Conservation (phyloP, 768 basidiomycete species). For the Tulasnella sp. region DNA sequence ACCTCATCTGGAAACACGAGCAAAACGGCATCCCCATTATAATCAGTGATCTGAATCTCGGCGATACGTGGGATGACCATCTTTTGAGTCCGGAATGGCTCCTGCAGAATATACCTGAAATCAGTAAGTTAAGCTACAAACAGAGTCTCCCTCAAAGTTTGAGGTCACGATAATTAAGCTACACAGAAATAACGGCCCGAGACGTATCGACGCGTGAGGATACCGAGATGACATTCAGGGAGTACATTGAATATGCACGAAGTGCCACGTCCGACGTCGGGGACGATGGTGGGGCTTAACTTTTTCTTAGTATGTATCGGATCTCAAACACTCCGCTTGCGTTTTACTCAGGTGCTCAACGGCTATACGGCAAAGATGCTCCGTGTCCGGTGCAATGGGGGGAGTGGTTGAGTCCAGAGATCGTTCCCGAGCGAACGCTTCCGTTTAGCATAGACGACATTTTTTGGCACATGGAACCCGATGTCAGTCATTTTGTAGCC, state of each 20-base stretch:
- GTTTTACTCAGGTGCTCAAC: constrained; percentile 29
- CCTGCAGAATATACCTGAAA: constrained; percentile 4
- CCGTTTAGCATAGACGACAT: constrained; percentile 52
- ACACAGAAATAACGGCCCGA: constrained; percentile 49
- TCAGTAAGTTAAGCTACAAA: constrained; percentile 5
- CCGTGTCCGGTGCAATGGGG: constrained; percentile 61
- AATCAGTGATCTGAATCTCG: constrained; percentile 52
- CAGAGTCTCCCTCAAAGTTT: neutral
- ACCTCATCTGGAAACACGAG: constrained; percentile 43
- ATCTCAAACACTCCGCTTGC: neutral
- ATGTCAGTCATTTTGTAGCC: constrained; percentile 36
- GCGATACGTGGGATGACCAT: constrained; percentile 45
- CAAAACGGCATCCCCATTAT: constrained; percentile 51
- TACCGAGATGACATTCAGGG: constrained; percentile 40
- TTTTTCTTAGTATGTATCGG: neutral
- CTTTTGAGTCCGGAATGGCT: constrained; percentile 55
- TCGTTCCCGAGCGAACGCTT: constrained; percentile 48
- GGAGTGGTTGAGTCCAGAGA: constrained; percentile 45
- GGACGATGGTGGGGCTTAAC: constrained; percentile 34
- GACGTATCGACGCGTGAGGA: constrained; percentile 57
- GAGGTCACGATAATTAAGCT: neutral
- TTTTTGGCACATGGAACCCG: constrained; percentile 46
- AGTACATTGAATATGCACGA: constrained; percentile 46
- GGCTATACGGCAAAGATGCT: constrained; percentile 72
- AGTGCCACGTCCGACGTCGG: constrained; percentile 32